Base-by-base conservation (phyloP, 441 rosid genomes). In the Brassica balearica region DNA sequence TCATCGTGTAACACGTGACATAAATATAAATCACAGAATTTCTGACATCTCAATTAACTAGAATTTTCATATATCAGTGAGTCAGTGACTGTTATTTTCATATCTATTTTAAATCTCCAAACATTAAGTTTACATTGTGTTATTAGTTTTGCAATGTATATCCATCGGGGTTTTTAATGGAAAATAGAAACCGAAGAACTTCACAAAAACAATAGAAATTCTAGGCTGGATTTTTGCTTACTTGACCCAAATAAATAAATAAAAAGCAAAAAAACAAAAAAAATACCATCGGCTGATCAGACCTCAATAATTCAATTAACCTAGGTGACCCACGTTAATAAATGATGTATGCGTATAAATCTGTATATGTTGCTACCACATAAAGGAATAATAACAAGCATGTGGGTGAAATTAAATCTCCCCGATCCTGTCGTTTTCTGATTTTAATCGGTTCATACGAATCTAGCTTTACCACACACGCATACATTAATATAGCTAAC, bases 331-430 rank as follows among this genome's bases (percentile, higher is more conserved):
- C 75, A 79, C 82, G 56, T 43, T 32, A 75, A 79, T 25, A 74
- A 64, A 74, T 63, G 78, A 74, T 56, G 43, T 12, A 43, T 55
- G 71, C 59, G 58, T 69, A 48, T 75, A 74, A 53, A 75, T 69
- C n/a, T 64, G 74, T 46, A 38, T 75, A 67, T 59, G 65, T 70
- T 75, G 80, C 73, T 75, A 71, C 83, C 80, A 75, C 80, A 80
- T 65, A 51, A 36, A 71, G 67, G 36, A 43, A 48, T 65, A 65
- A 59, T 59, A 38, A 36, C 27, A 75, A 80, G 63, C 69, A 58
- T 80, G 83, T 75, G 83, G 83, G 70, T 71, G 76, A 55, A 38
- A 74, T 53, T 29, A 64, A 64, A 63, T 66, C 62, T 41, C 34
- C 67, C 43, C 25, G 22, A 63, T 41, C 67, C 71, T 69, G 69